Evolutionary conservation across 495 filamentous ascomycete genomes (phyloP).

Genomic region (Margaritispora aquatica): DNA sequence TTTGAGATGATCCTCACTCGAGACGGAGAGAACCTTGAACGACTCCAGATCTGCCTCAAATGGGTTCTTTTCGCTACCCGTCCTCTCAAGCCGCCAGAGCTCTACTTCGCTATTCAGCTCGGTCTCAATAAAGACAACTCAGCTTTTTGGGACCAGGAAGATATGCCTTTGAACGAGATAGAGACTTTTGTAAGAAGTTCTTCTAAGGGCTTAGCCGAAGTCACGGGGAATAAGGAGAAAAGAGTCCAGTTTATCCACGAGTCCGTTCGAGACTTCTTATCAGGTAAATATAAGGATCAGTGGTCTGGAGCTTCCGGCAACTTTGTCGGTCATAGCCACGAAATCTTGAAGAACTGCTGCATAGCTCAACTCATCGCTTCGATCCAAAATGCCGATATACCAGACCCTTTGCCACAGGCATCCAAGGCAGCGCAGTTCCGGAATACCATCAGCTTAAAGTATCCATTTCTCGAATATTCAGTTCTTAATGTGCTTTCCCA

Average conservation of each 20-base stretch:
- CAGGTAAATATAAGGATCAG: constrained; percentile 16
- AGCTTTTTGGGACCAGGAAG: constrained; percentile 19
- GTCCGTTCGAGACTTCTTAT: constrained; percentile 34
- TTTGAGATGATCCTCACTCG: constrained; percentile 34
- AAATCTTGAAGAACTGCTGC: constrained; percentile 33
- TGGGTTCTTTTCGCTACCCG: constrained; percentile 32
- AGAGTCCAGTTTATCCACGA: constrained; percentile 37
- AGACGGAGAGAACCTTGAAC: constrained; percentile 16
- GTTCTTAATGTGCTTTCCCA: constrained; percentile 36
- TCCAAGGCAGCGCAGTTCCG: constrained; percentile 20
- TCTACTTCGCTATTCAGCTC: constrained; percentile 31
- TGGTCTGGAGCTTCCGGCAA: constrained; percentile 20
- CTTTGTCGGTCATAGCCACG: constrained; percentile 27
- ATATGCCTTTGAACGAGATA: constrained; percentile 23
- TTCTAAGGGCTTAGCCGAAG: constrained; percentile 31
- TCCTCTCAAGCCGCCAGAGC: constrained; percentile 27
- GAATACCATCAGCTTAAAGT: constrained; percentile 18
- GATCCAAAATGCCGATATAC: constrained; percentile 15
- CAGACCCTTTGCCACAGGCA: constrained; percentile 23
- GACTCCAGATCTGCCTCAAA: constrained; percentile 26
- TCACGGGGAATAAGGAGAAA: constrained; percentile 13
- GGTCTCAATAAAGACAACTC: constrained; percentile 10
- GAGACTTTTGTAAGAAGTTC: constrained; percentile 26
- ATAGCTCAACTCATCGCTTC: constrained; percentile 18
- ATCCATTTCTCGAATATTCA: constrained; percentile 43